phyloP scores from a whole-genome alignment of 2,329 filamentous ascomycete species.

The Nigrospora oryzae region DNA sequence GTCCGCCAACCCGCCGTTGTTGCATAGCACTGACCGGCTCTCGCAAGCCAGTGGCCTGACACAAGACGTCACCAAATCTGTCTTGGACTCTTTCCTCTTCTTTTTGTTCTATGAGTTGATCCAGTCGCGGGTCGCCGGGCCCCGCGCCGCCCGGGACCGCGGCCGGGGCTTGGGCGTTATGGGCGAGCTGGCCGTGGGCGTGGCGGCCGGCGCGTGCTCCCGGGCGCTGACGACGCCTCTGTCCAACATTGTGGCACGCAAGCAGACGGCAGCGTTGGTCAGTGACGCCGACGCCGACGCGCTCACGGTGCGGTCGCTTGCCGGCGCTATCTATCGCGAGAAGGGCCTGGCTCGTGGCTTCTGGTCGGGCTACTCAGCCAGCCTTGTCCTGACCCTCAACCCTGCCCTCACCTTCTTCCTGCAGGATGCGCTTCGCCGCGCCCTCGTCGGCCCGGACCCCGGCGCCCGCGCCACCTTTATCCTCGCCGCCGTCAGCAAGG shows the following conservation, averaged over 20 bases:
- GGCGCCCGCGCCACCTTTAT: slow-evolving; percentile 29
- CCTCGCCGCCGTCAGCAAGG: slow-evolving; percentile 69
- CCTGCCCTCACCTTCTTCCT: slow-evolving; percentile 81
- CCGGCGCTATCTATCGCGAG: slow-evolving; percentile 54
- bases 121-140: slow-evolving; percentile 16
- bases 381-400: slow-evolving; percentile 72
- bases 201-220: slow-evolving; percentile 65
- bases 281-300: slow-evolving; percentile 8
- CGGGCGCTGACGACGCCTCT: slow-evolving; percentile 74
- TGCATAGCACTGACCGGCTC: background rate
- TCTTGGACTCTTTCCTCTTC: slow-evolving; percentile 75
- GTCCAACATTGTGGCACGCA: slow-evolving; percentile 72
- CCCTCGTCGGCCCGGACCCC: slow-evolving; percentile 39
- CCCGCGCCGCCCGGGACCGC: slow-evolving; percentile 11
- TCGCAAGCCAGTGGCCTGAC: slow-evolving; percentile 2
- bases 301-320: slow-evolving; percentile 46
- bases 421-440: slow-evolving; percentile 61
- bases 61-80: slow-evolving; percentile 54
- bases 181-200: slow-evolving; percentile 68
- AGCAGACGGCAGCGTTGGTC: slow-evolving; percentile 56
- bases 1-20: background rate
- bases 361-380: slow-evolving; percentile 83
- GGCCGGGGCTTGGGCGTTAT: slow-evolving; percentile 41
- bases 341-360: slow-evolving; percentile 63
- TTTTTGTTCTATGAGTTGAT: slow-evolving; percentile 68